Evolutionary conservation across 805 yeast species (phyloP), one percentile per base, ranked within the genome.

Genomic region (Monosporozyma solicola): DNA sequence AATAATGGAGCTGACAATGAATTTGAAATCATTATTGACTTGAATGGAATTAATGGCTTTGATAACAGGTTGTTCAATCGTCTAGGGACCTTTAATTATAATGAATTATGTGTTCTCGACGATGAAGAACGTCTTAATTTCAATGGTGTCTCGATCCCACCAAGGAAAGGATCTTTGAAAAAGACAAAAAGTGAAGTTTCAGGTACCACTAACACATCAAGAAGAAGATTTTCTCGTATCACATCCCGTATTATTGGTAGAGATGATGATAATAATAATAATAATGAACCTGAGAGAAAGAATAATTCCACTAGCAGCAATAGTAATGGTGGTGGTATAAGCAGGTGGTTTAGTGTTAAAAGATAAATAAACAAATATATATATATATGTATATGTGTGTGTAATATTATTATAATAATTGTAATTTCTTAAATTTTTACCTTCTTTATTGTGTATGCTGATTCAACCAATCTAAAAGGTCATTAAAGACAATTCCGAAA

Each of bases 391-490:
- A 39, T 20, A 41, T 22, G 15, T 16, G 20, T 10, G 20, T 43
- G 47, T 43, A 27, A 43, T 43, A 43, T 11, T 24, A 27, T 27
- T 3, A 20, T 20, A 43, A 24, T n/a, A 43, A 27, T 24, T 24
- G 27, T 22, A 41, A 41, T 8, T 24, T 22, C 13, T 8, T 20
- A 10, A 43, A n/a, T 13, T n/a, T 43, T 24, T 6, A 16, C 5
- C 5, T 24, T 43, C 8, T 11, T 43, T 8, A 24, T 41, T 43
- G 16, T 16, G 31, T 3, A 41, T 50, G 52, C 9, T 27, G 11
- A 41, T 68, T 61, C 46, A 74, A 55, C 70, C 83, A 81, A 3
- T 62, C 65, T 27, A 74, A 35, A n/a, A 79, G 57, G 53, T 72
- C 73, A 1, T 61, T 53, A n/a, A 69, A 66, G 3, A 74, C 71